Percentiles rank a stretch among this genome's conserved stretches.
phyloP scores from a whole-genome alignment of 75 land plant genomes.

The Cryptomeria japonica region DNA sequence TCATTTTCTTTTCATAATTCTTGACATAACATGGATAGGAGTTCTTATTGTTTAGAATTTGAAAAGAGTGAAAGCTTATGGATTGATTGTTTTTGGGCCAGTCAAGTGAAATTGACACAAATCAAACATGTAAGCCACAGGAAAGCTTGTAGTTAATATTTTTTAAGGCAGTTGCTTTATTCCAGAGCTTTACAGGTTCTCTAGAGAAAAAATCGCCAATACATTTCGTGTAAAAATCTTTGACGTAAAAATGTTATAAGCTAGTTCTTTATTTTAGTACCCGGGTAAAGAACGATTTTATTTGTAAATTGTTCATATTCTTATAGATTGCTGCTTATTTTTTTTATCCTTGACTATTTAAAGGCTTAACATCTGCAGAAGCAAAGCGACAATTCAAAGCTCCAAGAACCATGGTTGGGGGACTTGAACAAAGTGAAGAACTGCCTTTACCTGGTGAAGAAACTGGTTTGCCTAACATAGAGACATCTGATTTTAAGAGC shows the following conservation, averaged over 20 bases:
- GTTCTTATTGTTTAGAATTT: background rate
- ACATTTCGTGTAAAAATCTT: background rate
- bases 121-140: background rate
- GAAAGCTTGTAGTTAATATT: background rate
- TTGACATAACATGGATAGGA: background rate
- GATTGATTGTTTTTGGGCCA: background rate
- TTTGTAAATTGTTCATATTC: background rate
- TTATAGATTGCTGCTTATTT: background rate
- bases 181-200: background rate
- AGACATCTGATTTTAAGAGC: background rate
- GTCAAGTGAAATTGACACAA: background rate
- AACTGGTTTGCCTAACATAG: background rate
- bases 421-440: constrained; percentile 3
- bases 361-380: constrained; percentile 71
- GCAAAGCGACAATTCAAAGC: constrained; percentile 83
- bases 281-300: background rate
- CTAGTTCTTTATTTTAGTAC: background rate
- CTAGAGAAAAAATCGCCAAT: background rate
- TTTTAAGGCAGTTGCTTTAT: background rate
- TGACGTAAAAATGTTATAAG: background rate
- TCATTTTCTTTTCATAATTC: background rate
- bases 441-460: constrained; percentile 17
- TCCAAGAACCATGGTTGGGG: constrained; percentile 40
- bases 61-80: background rate
- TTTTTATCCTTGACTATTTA: constrained; percentile 26